A percentile compares a stretch with the other conserved stretches of the same genome.
Conservation (phyloP, 306 rosid species). For the Neltuma alba region DNA sequence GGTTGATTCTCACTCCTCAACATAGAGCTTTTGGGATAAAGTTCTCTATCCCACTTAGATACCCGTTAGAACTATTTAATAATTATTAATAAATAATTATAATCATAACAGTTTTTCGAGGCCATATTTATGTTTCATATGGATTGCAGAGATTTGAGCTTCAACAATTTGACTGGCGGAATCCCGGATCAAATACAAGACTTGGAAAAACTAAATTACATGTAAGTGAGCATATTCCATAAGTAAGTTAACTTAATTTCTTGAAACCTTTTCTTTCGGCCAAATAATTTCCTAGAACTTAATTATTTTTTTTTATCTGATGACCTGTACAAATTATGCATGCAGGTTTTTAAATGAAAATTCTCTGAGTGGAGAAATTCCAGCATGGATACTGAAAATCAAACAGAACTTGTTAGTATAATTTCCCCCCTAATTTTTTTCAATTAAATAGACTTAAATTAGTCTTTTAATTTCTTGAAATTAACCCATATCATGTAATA, state of each 20-base stretch:
- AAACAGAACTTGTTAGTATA: neutral
- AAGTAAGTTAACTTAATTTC: slow-evolving; percentile 4
- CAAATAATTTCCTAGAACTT: neutral
- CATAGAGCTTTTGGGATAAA: too few species aligned
- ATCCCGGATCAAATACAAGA: slow-evolving; percentile 47
- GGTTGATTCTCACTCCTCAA: too few species aligned
- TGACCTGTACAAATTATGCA: neutral
- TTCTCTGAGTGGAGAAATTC: neutral
- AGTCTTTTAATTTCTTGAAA: neutral
- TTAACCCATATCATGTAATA: neutral
- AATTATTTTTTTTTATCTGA: too few species aligned
- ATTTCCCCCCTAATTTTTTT: neutral
- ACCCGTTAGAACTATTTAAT: too few species aligned
- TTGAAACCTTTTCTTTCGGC: neutral
- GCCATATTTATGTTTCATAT: neutral
- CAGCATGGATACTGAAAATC: neutral
- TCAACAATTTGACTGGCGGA: slow-evolving; percentile 66
- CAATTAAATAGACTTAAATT: too few species aligned
- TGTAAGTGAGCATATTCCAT: slow-evolving; percentile 32
- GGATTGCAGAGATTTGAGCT: slow-evolving; percentile 75
- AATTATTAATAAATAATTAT: too few species aligned
- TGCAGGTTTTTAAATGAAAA: neutral
- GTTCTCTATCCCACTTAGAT: too few species aligned
- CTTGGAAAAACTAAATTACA: neutral
- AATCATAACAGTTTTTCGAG: neutral